Evolutionary conservation across 2,329 filamentous ascomycete species (phyloP).

Genomic region (Ophiosphaerella herpotricha): DNA sequence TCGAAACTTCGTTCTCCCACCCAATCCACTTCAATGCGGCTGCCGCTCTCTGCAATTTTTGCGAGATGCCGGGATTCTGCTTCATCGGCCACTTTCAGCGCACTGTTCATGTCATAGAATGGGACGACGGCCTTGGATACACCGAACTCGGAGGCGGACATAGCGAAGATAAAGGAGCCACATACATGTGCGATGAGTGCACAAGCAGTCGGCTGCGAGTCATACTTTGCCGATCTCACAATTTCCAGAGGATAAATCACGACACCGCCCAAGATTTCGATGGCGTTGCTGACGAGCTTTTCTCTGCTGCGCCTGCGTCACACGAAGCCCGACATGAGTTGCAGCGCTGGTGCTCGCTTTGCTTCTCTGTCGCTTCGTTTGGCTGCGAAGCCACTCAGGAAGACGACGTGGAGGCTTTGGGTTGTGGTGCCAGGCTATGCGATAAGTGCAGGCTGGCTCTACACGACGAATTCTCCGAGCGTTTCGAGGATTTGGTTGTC

Average conservation of each 20-base stretch:
- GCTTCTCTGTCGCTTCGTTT: slow-evolving; percentile 28
- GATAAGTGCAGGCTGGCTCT: slow-evolving; percentile 17
- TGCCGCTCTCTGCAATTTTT: slow-evolving; percentile 47
- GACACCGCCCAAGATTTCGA: slow-evolving; percentile 8
- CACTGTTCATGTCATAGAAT: slow-evolving; percentile 42
- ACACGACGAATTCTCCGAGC: slow-evolving; percentile 1
- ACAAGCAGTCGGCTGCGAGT: slow-evolving; percentile 27
- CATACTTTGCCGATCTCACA: slow-evolving; percentile 22
- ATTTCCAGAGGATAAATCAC: slow-evolving; percentile 9
- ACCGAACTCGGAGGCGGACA: slow-evolving; percentile 49
- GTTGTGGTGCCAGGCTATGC: slow-evolving; percentile 38
- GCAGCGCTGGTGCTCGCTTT: slow-evolving; percentile 37
- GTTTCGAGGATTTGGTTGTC: slow-evolving; percentile 15
- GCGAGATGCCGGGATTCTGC: slow-evolving; percentile 46
- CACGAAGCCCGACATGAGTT: slow-evolving; percentile 17
- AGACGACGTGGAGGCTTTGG: slow-evolving; percentile 13
- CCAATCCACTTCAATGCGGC: slow-evolving; percentile 43
- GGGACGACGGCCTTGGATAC: slow-evolving; percentile 42
- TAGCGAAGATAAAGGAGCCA: slow-evolving; percentile 23
- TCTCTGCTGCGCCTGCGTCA: slow-evolving; percentile 12
- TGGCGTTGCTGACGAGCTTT: slow-evolving; percentile 12
- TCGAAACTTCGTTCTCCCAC: slow-evolving; percentile 49
- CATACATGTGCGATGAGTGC: slow-evolving; percentile 34
- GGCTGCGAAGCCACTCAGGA: slow-evolving; percentile 17
- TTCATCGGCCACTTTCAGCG: slow-evolving; percentile 46